Evolutionary conservation across 768 basidiomycete genomes (phyloP), one percentile per base, ranked within the genome.

Genomic region (Polyporus arcularius): DNA sequence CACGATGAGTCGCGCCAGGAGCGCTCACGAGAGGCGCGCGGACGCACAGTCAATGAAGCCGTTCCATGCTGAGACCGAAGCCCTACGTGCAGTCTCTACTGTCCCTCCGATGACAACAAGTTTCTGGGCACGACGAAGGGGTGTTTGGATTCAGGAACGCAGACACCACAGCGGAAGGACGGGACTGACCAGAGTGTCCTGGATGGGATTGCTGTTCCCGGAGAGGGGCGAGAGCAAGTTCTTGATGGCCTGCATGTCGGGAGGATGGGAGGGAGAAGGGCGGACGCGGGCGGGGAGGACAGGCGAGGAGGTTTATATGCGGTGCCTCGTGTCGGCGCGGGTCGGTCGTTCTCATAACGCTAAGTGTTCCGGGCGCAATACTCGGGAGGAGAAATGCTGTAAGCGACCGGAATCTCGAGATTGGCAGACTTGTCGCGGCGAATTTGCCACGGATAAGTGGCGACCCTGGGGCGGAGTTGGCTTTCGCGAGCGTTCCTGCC

Each of bases 21-120:
- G 38, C 18, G 52, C 49, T 26, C 42, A 6, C 21, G 32, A 41
- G 21, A 45, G 42, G 41, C 18, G 35, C 32, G 40, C 30, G 42
- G 18, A 71, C 85, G 64, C 69, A 94, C 92, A 94, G 72, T 94
- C 92, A 4, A 94, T 82, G 70, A 94, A 94, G 40, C 90, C 90
- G 72, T 89, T 92, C 92, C 92, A 94, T 12, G 90, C 92, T 4
- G 90, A 91, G 31, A 90, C 79, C 11, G 90, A 92, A 16, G 84
- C 88, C 47, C 92, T 80, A 64, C 92, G 81, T 39, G 91, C 91
- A 15, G 91, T 93, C 72, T 94, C 92, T 21, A 94, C 88, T 0
- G 92, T 93, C 1, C 92, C 92, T 26, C 92, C 92, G 70, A 94
- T 89, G 68, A 94, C 92, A 38, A 94, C 92, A 28, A 92, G 81